Evolutionary conservation across 1,139 yeast species (phyloP).

Genomic region (Protomyces inundatus): DNA sequence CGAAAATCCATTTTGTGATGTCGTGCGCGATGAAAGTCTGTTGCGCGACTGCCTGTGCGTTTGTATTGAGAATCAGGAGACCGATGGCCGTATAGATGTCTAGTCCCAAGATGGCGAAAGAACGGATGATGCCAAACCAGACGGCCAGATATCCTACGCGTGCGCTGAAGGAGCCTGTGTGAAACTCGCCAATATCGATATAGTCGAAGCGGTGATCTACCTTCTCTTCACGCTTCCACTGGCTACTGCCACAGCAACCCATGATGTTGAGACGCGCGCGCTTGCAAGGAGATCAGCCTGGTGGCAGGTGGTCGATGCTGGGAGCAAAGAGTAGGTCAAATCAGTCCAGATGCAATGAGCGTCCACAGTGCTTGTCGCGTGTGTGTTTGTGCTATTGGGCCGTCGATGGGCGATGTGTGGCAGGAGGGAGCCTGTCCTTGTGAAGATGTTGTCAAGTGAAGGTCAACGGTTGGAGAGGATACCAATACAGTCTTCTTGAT

Average conservation of each 20-base stretch:
- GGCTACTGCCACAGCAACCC: constrained; percentile 26
- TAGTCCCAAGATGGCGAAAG: constrained; percentile 57
- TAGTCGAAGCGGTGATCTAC: constrained; percentile 29
- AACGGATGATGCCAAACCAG: constrained; percentile 51
- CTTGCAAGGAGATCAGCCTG: too few species aligned
- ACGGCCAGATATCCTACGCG: constrained; percentile 51
- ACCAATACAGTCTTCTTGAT: too few species aligned
- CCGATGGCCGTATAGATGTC: constrained; percentile 78
- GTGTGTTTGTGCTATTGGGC: too few species aligned
- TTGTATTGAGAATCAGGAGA: constrained; percentile 65
- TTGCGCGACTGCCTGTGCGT: constrained; percentile 54
- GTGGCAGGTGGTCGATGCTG: too few species aligned
- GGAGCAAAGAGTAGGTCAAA: too few species aligned
- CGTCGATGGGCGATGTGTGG: too few species aligned
- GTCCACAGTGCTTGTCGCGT: too few species aligned
- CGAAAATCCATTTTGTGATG: constrained; percentile 74
- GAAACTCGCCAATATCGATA: constrained; percentile 47
- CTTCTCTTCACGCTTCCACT: constrained; percentile 29
- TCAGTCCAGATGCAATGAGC: too few species aligned
- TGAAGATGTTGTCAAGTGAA: too few species aligned
- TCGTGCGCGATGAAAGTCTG: constrained; percentile 53
- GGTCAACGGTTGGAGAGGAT: too few species aligned
- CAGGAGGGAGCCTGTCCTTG: too few species aligned
- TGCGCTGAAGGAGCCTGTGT: constrained; percentile 51
- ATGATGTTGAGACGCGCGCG: background rate